These are phyloP conservation scores for Novakomyces olei DNA, from an alignment of 805 yeast species.

Conservation along the genomic window DNA sequence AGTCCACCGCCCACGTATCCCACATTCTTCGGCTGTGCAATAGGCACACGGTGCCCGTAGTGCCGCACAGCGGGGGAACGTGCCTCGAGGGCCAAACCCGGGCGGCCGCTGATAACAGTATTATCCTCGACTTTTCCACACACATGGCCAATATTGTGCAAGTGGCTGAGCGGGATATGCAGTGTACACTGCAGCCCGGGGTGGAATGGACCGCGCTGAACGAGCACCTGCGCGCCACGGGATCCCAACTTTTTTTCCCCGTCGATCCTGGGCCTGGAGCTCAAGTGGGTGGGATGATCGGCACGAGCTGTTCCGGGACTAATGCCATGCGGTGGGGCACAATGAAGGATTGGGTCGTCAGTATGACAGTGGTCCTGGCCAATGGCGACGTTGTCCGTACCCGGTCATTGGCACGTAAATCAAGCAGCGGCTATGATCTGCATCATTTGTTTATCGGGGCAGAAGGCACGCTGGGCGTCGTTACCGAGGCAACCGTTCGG, in stretches of 20 bases:
- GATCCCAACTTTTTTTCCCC: conserved; percentile 49
- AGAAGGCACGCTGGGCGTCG: conserved; percentile 49
- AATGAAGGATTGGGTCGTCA: conserved; percentile 60
- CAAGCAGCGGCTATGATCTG: conserved; percentile 63
- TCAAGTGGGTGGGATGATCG: conserved; percentile 66
- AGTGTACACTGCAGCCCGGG: conserved; percentile 60
- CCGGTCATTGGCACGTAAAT: conserved; percentile 52
- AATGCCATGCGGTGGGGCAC: conserved; percentile 68
- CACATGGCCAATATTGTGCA: conserved; percentile 38
- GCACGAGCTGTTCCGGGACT: conserved; percentile 62
- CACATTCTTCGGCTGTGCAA: conserved; percentile 37
- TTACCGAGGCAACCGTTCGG: conserved; percentile 29
- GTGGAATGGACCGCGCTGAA: conserved; percentile 64
- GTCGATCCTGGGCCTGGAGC: conserved; percentile 91
- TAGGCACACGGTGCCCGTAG: conserved; percentile 42
- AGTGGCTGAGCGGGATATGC: conserved; percentile 48
- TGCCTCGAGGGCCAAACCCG: conserved; percentile 66
- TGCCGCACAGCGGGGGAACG: conserved; percentile 63
- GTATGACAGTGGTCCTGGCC: conserved; percentile 57
- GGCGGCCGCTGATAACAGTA: conserved; percentile 48
- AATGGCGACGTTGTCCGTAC: conserved; percentile 69
- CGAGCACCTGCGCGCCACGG: conserved; percentile 31
- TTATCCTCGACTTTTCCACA: conserved; percentile 40
- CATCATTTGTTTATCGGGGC: conserved; percentile 61
- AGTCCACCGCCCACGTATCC: conserved; percentile 46